phyloP scores from a whole-genome alignment of 306 rosid genomes.

The Herpetospermum pedunculosum region DNA sequence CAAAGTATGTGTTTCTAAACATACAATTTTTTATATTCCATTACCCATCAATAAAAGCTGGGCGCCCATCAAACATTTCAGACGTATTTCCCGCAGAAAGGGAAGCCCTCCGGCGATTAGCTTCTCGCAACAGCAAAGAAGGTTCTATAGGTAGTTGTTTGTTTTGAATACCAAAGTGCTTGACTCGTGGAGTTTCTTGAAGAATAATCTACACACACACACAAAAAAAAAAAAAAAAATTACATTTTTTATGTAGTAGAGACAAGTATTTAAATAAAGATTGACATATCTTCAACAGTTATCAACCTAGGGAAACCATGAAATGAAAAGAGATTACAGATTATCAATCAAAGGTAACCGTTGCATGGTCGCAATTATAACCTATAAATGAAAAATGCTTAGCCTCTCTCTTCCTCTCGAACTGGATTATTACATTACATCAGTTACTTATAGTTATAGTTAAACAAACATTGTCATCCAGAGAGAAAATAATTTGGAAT shows the following conservation, averaged over 20 bases:
- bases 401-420: neutral
- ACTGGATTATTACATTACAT: neutral
- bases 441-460: neutral
- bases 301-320: neutral
- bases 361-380: neutral
- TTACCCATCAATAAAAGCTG: slow-evolving; percentile 54
- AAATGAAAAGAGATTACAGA: neutral
- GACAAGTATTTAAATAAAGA: neutral
- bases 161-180: slow-evolving; percentile 78
- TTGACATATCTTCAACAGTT: neutral
- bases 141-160: slow-evolving; percentile 95
- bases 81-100: slow-evolving; percentile 79
- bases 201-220: slow-evolving; percentile 72
- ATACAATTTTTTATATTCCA: slow-evolving; percentile 19
- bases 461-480: neutral
- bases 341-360: neutral
- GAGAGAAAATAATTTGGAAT: neutral
- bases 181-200: slow-evolving; percentile 48
- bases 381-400: neutral
- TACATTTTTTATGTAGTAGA: neutral
- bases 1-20: neutral
- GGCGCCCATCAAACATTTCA: slow-evolving; percentile 68
- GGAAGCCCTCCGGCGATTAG: slow-evolving; percentile 93
- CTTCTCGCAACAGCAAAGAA: slow-evolving; percentile 82
- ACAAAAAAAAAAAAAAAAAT: too few species aligned